Percentiles rank a stretch among this genome's conserved stretches.
These are phyloP conservation scores for Nothopassalora personata DNA, from an alignment of 2,329 filamentous ascomycete species.

Conservation along the genomic window DNA sequence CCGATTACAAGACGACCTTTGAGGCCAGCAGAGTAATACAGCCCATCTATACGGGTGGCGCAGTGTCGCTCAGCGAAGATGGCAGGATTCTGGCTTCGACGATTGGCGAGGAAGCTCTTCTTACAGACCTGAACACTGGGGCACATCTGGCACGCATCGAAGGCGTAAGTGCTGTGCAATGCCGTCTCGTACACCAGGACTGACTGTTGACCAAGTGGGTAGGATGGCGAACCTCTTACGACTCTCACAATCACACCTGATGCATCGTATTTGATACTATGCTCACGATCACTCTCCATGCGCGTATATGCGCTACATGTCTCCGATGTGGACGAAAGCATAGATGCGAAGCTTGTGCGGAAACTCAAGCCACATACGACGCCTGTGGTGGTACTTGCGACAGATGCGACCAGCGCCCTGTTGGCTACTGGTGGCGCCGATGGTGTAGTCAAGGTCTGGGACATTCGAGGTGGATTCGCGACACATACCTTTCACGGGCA, in stretches of 20 bases:
- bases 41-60: constrained; percentile 90
- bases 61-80: constrained; percentile 73
- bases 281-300: constrained; percentile 94
- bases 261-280: constrained; percentile 80
- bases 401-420: constrained; percentile 82
- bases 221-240: constrained; percentile 66
- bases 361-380: constrained; percentile 86
- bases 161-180: constrained; percentile 56
- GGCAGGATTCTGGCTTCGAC: constrained; percentile 81
- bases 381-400: constrained; percentile 78
- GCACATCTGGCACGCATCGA: constrained; percentile 79
- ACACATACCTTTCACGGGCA: constrained; percentile 95
- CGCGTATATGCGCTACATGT: constrained; percentile 72
- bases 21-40: constrained; percentile 76
- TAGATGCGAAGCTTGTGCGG: constrained; percentile 65
- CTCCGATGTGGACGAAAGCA: constrained; percentile 50
- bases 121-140: constrained; percentile 80
- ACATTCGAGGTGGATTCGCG: constrained; percentile 80
- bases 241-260: constrained; percentile 78
- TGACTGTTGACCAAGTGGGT: constrained; percentile 36
- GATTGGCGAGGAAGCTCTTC: constrained; percentile 82
- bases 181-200: constrained; percentile 18
- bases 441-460: constrained; percentile 93
- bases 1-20: constrained; percentile 76
- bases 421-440: constrained; percentile 91